Conservation (phyloP, 2,329 filamentous ascomycete genomes). For the Exophiala sideris region DNA sequence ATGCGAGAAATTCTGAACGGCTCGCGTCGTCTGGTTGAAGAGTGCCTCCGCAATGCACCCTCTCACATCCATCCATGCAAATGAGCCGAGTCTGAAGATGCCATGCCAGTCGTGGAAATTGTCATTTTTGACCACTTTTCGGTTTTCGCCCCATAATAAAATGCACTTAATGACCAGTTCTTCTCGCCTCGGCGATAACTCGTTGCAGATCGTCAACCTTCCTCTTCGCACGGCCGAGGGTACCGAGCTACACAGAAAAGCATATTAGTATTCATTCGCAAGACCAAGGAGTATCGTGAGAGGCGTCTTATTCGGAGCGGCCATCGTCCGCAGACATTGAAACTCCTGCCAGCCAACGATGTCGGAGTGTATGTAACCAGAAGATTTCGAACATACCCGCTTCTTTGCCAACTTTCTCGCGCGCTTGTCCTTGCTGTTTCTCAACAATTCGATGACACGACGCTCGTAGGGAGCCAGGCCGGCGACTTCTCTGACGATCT, state of each 20-base stretch:
- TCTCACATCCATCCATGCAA: background rate
- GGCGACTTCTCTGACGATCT: constrained; percentile 97
- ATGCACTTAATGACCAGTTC: constrained; percentile 49
- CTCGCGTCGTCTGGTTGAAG: background rate
- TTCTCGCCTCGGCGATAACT: constrained; percentile 94
- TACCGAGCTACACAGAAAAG: constrained; percentile 69
- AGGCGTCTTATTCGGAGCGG: no score
- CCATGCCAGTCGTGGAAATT: background rate
- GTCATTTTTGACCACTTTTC: background rate
- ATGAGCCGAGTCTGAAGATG: background rate
- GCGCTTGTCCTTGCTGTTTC: constrained; percentile 81
- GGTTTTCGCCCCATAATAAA: background rate
- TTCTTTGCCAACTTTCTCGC: constrained; percentile 31
- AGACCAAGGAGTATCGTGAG: background rate
- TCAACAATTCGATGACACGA: constrained; percentile 97
- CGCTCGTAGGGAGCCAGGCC: constrained; percentile 95
- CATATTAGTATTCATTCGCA: constrained; percentile 25
- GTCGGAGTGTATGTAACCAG: background rate
- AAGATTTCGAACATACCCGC: constrained; percentile 39
- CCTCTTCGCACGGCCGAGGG: constrained; percentile 96
- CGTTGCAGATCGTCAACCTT: constrained; percentile 99
- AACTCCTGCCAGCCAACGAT: background rate
- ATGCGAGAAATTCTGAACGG: background rate
- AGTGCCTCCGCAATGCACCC: background rate
- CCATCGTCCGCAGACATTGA: no score